phyloP scores from a whole-genome alignment of 2,329 filamentous ascomycete species.

The Aspergillus sp. region DNA sequence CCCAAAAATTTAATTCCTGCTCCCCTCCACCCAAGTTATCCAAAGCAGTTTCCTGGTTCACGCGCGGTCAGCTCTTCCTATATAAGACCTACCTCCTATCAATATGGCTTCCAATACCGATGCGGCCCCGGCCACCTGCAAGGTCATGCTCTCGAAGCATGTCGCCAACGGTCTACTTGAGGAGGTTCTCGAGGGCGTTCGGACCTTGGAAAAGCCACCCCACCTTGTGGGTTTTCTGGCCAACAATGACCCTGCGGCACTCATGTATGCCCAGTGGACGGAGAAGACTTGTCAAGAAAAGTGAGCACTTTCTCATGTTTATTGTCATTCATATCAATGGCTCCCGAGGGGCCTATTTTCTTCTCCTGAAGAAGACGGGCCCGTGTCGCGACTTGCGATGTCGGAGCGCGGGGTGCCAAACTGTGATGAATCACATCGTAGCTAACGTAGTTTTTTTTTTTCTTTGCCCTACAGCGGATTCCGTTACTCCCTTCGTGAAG shows the following conservation, averaged over 20 bases:
- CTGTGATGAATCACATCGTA: conserved; percentile 11
- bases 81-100: conserved; percentile 3
- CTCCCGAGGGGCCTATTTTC: not conserved
- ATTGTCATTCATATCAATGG: conserved; percentile 11
- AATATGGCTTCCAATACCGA: conserved; percentile 34
- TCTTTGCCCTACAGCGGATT: conserved; percentile 65
- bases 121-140: conserved; percentile 61
- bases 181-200: conserved; percentile 75
- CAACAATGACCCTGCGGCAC: conserved; percentile 84
- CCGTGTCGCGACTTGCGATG: conserved; percentile 12
- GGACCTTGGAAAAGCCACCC: conserved; percentile 69
- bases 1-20: conserved; percentile 24
- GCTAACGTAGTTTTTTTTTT: conserved; percentile 18
- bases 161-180: conserved; percentile 78
- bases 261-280: conserved; percentile 96
- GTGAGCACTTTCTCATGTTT: conserved; percentile 56
- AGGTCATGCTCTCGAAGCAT: conserved; percentile 84
- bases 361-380: not conserved
- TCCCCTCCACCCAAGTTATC: conserved; percentile 17
- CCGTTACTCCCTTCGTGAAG: conserved; percentile 77
- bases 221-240: conserved; percentile 88
- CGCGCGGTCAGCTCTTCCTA: conserved; percentile 1
- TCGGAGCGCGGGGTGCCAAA: conserved; percentile 7
- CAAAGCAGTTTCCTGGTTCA: not conserved
- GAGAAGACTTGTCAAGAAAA: conserved; percentile 95